Base-by-base conservation (phyloP, 164 flowering plant species). In the Aristolochia contorta region DNA sequence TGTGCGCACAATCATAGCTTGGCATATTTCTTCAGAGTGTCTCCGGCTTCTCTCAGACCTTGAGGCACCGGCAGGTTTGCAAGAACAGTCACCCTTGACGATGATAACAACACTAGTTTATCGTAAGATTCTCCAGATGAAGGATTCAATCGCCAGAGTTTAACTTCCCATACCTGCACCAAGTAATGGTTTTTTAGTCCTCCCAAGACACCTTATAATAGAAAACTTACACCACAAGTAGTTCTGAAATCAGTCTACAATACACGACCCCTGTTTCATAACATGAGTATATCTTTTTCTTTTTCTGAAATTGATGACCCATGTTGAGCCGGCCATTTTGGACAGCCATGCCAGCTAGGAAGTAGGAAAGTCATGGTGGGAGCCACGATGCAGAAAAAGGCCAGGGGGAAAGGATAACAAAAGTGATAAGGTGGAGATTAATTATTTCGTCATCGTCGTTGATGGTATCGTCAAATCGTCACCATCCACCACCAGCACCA, bases 151-250 rank as follows among this genome's bases (percentile, higher is more conserved):
- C 80, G 84, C 79, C 76, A 82, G 0, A 84, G 66, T 43, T 65
- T 66, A 45, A 88, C 92, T 60, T 82, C 86, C 96, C 96, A 88
- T 7, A 85, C 86, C 87, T 85, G 67, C 32, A n/a, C 56, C 48
- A 27, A 16, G 1, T 21, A 23, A 47, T 16, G 1, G 16, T 5
- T 24, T 4, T 2, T 20, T 19, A 18, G 22, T 20, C 4, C 22
- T 15, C 6, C 3, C 12, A 7, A 7, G 7, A 52, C 12, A 16
- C 19, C 14, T 48, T 8, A 16, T 16, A 12, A 48, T 16, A 48
- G 6, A n/a, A n/a, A n/a, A n/a, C n/a, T n/a, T n/a, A n/a, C n/a
- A n/a, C 19, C 51, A n/a, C 19, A 16, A 47, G 4, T 3, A 3
- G 12, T 15, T 47, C 7, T 47, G 19, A 47, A 47, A 16, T 47